Evolutionary conservation across 768 basidiomycete species (phyloP), one percentile per base, ranked within the genome.

Genomic region (Clitopilus hobsonii): DNA sequence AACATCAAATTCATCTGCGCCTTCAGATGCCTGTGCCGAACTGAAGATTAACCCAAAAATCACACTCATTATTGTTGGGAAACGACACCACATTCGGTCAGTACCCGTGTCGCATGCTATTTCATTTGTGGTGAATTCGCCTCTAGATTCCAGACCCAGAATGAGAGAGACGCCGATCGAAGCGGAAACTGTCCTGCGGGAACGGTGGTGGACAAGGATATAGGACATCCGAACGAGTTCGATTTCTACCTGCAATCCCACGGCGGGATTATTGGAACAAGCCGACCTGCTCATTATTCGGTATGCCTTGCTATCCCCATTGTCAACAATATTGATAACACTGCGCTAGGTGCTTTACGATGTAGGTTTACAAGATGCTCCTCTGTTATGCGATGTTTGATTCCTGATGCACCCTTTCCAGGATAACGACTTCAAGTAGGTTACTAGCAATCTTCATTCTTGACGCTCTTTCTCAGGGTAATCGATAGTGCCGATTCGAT

Each of bases 171-270:
- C 79, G 80, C 72, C 0, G 90, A 92, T 60, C 76, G 73, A 52
- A 86, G 82, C 54, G 86, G 84, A 2, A 93, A 93, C 61, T 85
- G 83, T 60, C 81, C 78, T 1, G 88, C 91, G 0, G 91, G 91
- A 6, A 89, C 89, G 0, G 87, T 93, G 13, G 79, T 91, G 20
- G 91, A 93, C 61, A 73, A 73, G 1, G 84, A 82, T 3, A 82
- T 91, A 38, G 78, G 79, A 0, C 85, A 88, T 60, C 88, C 89
- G 0, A 78, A 80, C 0, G 87, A 89, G 53, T 85, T 85, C 30
- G 91, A 93, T 59, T 93, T 83, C 66, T 91, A 88, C 61, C 74
- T 93, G 3, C 85, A 85, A 62, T 86, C 85, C 51, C 91, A 93
- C 54, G 88, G 80, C 0, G 90, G 89, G 11, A 70, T 92, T 1